Percentiles rank a stretch among this genome's conserved stretches.
Evolutionary conservation across 148 eudicot species (phyloP).

Genomic region (Oxyria digyna): DNA sequence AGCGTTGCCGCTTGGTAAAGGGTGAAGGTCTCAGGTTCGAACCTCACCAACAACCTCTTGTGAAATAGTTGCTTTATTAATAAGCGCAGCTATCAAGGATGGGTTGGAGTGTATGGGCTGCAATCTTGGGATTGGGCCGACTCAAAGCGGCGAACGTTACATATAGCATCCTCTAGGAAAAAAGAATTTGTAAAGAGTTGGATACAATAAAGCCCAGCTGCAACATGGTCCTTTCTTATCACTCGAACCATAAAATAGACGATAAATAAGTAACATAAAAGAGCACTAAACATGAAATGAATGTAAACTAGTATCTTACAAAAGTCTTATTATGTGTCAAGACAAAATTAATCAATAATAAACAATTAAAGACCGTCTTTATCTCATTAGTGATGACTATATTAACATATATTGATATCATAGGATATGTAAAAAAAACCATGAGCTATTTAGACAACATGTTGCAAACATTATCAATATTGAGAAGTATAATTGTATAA

Average conservation of each 20-base stretch:
- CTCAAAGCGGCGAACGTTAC: no score
- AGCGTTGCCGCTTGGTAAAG: no score
- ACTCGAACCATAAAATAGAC: slow-evolving; percentile 41
- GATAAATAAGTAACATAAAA: slow-evolving; percentile 8
- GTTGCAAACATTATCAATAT: neutral
- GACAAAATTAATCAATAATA: no score
- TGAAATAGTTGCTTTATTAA: no score
- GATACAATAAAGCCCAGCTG: slow-evolving; percentile 97
- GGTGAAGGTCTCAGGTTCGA: no score
- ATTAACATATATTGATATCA: neutral
- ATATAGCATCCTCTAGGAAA: slow-evolving; percentile 75
- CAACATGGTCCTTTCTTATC: slow-evolving; percentile 86
- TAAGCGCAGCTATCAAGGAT: no score
- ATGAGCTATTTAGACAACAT: neutral
- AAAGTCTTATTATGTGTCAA: no score
- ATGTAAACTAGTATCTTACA: neutral
- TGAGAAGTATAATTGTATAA: no score
- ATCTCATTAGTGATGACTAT: neutral
- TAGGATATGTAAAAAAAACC: no score
- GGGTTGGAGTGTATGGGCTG: no score
- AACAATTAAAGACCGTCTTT: neutral
- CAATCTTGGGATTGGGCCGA: no score
- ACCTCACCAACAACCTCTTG: no score
- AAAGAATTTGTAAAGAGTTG: slow-evolving; percentile 92
- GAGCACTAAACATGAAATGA: neutral